These are phyloP conservation scores for Microsporum audouinii DNA, from an alignment of 2,329 filamentous ascomycete species.

Conservation along the genomic window DNA sequence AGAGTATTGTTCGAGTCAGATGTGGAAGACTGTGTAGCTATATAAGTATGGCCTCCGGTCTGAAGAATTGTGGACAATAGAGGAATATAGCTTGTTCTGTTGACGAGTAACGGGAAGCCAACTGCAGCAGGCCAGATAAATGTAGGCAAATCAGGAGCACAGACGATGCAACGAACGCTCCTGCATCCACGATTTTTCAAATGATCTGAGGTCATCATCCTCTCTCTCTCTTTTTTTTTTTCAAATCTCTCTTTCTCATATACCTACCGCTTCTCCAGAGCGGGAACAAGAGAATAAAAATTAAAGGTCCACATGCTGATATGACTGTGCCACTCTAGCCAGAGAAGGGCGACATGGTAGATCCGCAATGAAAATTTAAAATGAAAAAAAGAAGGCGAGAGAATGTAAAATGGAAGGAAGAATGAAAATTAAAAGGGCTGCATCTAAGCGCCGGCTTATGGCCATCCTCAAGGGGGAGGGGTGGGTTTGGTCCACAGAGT, in stretches of 20 bases:
- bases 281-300: not conserved
- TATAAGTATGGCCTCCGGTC: not conserved
- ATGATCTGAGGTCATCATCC: not conserved
- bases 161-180: slow-evolving; percentile 1
- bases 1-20: not conserved
- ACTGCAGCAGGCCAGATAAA: not conserved
- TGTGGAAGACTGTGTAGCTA: not conserved
- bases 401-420: not conserved
- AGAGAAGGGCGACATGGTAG: slow-evolving; percentile 6
- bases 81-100: not conserved
- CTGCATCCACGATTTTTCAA: slow-evolving; percentile 2
- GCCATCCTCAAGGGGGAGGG: not conserved
- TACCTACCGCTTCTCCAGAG: slow-evolving; percentile 1
- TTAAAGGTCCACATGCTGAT: slow-evolving; percentile 4
- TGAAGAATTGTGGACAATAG: slow-evolving; percentile 1
- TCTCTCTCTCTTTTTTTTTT: not conserved
- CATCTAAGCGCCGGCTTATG: slow-evolving; percentile 6
- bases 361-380: not conserved
- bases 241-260: not conserved
- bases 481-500: not conserved
- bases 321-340: slow-evolving; percentile 3
- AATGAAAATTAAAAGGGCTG: slow-evolving; percentile 6
- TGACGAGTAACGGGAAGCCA: not conserved
- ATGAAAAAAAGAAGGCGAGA: not conserved
- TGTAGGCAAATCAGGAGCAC: slow-evolving; percentile 2